Evolutionary conservation across 352 stramenopile genomes (phyloP).

Genomic region (Phytopythium sindhum): DNA sequence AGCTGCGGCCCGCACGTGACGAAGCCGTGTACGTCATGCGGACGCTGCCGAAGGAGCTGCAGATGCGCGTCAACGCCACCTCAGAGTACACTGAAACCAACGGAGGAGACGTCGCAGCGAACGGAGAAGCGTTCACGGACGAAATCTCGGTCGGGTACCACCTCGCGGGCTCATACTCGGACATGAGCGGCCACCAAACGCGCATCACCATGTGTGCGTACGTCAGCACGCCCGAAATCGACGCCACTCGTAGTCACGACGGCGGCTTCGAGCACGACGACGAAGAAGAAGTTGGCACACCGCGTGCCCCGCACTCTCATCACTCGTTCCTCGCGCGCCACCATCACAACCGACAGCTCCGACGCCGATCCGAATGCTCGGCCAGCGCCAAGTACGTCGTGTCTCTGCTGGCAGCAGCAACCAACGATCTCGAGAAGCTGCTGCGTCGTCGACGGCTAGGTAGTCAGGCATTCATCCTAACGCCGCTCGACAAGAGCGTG

Average conservation of each 20-base stretch:
- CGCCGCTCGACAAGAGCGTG: slow-evolving; percentile 21
- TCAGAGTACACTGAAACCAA: slow-evolving; percentile 1
- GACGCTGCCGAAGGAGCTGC: slow-evolving; percentile 47
- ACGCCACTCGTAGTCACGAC: background rate
- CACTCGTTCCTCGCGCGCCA: background rate
- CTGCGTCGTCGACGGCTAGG: slow-evolving; percentile 59
- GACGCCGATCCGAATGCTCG: background rate
- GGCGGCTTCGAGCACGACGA: background rate
- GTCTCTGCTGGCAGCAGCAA: slow-evolving; percentile 41
- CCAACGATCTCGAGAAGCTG: slow-evolving; percentile 49
- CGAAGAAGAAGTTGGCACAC: background rate
- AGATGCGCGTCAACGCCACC: slow-evolving; percentile 28
- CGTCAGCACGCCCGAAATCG: slow-evolving; percentile 16
- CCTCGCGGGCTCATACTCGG: slow-evolving; percentile 42
- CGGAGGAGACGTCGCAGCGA: slow-evolving; percentile 15
- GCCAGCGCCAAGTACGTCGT: slow-evolving; percentile 48
- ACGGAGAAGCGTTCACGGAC: slow-evolving; percentile 28
- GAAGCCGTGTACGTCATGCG: slow-evolving; percentile 68
- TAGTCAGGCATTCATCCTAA: slow-evolving; percentile 41
- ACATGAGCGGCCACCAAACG: slow-evolving; percentile 48
- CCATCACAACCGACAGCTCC: slow-evolving; percentile 6
- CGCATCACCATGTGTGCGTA: slow-evolving; percentile 61
- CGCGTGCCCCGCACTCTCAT: background rate
- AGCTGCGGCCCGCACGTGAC: slow-evolving; percentile 28
- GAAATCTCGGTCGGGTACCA: slow-evolving; percentile 68